Evolutionary conservation across 148 eudicot genomes (phyloP).

Genomic region (Pouteria glomerata): DNA sequence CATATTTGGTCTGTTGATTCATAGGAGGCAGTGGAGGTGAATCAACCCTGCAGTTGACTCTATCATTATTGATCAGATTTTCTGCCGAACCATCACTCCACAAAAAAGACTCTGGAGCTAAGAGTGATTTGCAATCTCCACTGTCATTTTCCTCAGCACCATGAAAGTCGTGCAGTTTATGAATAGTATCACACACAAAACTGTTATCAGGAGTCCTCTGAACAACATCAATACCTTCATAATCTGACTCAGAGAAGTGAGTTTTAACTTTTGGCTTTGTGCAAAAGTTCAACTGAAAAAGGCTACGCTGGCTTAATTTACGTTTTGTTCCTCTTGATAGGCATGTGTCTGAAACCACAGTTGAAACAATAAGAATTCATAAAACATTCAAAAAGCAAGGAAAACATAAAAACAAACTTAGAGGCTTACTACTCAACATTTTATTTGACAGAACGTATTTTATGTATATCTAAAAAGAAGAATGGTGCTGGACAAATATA

Average conservation of each 20-base stretch:
- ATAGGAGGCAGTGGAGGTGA: slow-evolving; percentile 11
- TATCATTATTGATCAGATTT: slow-evolving; percentile 17
- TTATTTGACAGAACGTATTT: too few species aligned
- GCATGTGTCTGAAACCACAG: slow-evolving; percentile 60
- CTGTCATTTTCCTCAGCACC: slow-evolving; percentile 16
- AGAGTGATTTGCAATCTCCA: slow-evolving; percentile 4
- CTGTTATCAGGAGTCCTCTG: slow-evolving; percentile 19
- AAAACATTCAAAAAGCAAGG: neutral
- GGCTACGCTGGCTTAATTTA: slow-evolving; percentile 71
- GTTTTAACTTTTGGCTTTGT: slow-evolving; percentile 21
- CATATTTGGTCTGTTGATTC: slow-evolving; percentile 21
- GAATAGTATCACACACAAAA: slow-evolving; percentile 8
- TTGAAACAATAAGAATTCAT: neutral
- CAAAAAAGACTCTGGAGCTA: slow-evolving; percentile 8
- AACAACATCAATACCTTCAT: slow-evolving; percentile 16
- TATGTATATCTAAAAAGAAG: too few species aligned
- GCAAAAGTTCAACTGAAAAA: slow-evolving; percentile 66
- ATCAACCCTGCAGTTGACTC: slow-evolving; percentile 7
- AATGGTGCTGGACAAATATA: too few species aligned
- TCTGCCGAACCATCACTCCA: slow-evolving; percentile 15
- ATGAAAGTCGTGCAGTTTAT: slow-evolving; percentile 9
- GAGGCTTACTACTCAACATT: neutral
- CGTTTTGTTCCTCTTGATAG: slow-evolving; percentile 73
- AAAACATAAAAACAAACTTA: neutral
- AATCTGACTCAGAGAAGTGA: slow-evolving; percentile 16